Evolutionary conservation across 805 yeast species (phyloP).

Genomic region (Candida sithepensis): DNA sequence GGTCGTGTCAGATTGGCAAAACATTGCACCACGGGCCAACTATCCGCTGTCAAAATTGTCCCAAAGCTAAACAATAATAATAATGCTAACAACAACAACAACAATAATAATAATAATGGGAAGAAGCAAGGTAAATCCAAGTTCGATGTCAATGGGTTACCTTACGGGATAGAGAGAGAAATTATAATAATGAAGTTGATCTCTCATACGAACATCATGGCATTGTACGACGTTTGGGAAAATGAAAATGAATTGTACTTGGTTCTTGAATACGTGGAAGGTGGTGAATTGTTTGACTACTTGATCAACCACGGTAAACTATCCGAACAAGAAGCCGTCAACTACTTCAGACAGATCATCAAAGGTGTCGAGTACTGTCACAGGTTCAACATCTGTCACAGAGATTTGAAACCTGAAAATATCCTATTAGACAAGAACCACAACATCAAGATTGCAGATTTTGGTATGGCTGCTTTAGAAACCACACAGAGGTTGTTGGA

Average conservation of each 20-base stretch:
- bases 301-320: conserved; percentile 69
- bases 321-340: conserved; percentile 69
- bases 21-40: conserved; percentile 62
- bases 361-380: conserved; percentile 81
- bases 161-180: conserved; percentile 96
- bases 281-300: conserved; percentile 81
- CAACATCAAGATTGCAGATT: conserved; percentile 77
- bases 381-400: conserved; percentile 73
- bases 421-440: conserved; percentile 60
- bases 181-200: conserved; percentile 95
- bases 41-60: conserved; percentile 81
- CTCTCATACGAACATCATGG: conserved; percentile 90
- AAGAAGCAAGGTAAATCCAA: conserved; percentile 23
- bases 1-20: conserved; percentile 77
- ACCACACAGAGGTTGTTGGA: conserved; percentile 65
- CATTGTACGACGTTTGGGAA: conserved; percentile 97
- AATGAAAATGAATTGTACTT: conserved; percentile 82
- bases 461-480: conserved; percentile 88
- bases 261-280: conserved; percentile 79
- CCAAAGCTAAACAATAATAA: conserved; percentile 45
- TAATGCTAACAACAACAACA: conserved; percentile 12
- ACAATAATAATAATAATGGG: conserved; percentile 15
- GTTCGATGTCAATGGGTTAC: conserved; percentile 50
- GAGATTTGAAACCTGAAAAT: conserved; percentile 83
- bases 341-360: conserved; percentile 72